These are phyloP conservation scores for Pythium vanterpoolii DNA, from an alignment of 352 stramenopile genomes.

Conservation along the genomic window DNA sequence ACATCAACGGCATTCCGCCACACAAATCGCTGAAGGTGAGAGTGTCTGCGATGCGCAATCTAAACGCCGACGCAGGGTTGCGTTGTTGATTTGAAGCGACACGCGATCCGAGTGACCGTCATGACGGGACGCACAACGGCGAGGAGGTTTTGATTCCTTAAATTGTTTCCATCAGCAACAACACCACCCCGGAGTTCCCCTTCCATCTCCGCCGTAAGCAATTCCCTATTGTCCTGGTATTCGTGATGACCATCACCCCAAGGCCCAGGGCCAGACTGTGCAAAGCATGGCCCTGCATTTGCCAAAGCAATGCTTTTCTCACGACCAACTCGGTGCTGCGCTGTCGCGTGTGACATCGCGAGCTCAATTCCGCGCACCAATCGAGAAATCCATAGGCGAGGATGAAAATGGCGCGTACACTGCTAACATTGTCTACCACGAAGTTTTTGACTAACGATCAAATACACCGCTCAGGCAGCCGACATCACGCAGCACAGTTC, in stretches of 20 bases:
- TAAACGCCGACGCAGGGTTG: conserved; percentile 24
- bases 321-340: conserved; percentile 25
- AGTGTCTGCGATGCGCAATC: conserved; percentile 25
- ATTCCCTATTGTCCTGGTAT: conserved; percentile 13
- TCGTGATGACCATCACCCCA: conserved; percentile 26
- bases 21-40: conserved; percentile 29
- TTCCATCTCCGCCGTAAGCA: conserved; percentile 15
- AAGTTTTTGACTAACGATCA: too few species aligned
- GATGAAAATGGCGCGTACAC: conserved; percentile 17
- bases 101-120: conserved; percentile 29
- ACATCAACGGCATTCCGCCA: conserved; percentile 23
- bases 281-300: conserved; percentile 20
- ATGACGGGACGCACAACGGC: too few species aligned
- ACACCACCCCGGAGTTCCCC: conserved; percentile 1
- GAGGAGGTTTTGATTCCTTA: conserved; percentile 7
- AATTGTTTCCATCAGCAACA: neutral
- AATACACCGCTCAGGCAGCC: too few species aligned
- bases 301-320: conserved; percentile 8
- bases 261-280: conserved; percentile 21
- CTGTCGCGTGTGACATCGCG: conserved; percentile 15
- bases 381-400: neutral
- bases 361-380: conserved; percentile 13
- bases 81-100: conserved; percentile 14
- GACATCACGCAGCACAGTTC: too few species aligned
- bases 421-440: conserved; percentile 21